Evolutionary conservation across 1,284 basidiomycete genomes (phyloP).

Genomic region (Melampsora medusae): DNA sequence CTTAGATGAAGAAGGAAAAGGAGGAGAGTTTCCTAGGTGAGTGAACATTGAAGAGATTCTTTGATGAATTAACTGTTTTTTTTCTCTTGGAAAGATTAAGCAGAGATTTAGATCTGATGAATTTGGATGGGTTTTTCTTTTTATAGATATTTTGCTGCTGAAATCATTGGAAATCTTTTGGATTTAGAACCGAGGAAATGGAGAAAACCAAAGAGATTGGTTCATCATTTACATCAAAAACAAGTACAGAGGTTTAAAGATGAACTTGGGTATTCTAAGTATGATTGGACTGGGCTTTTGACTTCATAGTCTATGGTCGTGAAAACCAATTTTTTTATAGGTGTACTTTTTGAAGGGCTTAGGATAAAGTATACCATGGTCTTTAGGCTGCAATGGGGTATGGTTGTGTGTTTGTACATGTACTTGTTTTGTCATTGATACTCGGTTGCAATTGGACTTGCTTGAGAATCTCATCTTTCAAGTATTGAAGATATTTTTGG

Average conservation of each 20-base stretch:
- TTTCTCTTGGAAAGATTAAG: no score
- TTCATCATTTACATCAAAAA: constrained; percentile 64
- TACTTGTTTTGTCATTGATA: no score
- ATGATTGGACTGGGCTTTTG: constrained; percentile 72
- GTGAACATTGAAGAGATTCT: no score
- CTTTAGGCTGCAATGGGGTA: no score
- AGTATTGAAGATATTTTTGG: no score
- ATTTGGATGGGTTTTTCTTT: not conserved
- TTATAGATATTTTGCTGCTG: constrained; percentile 82
- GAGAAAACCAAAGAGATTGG: constrained; percentile 73
- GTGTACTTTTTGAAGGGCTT: no score
- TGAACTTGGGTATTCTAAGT: constrained; percentile 62
- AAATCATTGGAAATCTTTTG: constrained; percentile 88
- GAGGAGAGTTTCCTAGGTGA: constrained; percentile 80
- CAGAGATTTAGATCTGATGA: not conserved
- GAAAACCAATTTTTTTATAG: no score
- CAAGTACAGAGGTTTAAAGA: constrained; percentile 36
- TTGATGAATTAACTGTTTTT: no score
- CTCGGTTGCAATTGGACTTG: no score
- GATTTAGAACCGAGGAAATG: constrained; percentile 83
- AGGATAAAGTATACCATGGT: no score
- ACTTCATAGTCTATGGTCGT: not conserved
- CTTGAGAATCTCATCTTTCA: no score
- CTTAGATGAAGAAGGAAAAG: constrained; percentile 75
- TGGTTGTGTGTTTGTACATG: no score